Conservation (phyloP, 192 early-diverging fungal species). For the Borealophlyctis nickersoniae region DNA sequence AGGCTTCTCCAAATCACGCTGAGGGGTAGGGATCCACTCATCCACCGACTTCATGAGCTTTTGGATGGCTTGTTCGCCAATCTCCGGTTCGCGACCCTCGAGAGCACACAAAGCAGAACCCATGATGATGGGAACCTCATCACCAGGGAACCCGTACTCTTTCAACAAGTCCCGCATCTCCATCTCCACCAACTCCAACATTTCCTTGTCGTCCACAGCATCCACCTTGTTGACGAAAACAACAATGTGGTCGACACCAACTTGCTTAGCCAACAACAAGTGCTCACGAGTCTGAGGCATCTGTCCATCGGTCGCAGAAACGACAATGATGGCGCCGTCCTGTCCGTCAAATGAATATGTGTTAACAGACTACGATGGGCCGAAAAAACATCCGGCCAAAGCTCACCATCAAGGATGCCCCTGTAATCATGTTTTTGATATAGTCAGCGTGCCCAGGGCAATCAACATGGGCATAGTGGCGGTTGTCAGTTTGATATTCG, state of each 20-base stretch:
- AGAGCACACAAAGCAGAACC: slow-evolving; percentile 95
- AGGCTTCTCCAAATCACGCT: slow-evolving; percentile 94
- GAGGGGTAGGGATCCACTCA: slow-evolving; percentile 83
- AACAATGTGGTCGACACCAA: slow-evolving; percentile 88
- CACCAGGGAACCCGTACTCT: slow-evolving; percentile 92
- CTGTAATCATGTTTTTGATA: slow-evolving; percentile 99
- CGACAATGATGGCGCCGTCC: slow-evolving; percentile 98
- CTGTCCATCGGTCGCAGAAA: slow-evolving; percentile 96
- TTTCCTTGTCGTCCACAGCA: slow-evolving; percentile 92
- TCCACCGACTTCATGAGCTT: slow-evolving; percentile 95
- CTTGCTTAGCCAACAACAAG: slow-evolving; percentile 91
- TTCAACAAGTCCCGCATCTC: slow-evolving; percentile 93
- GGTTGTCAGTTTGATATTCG: slow-evolving; percentile 86
- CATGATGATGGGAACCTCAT: slow-evolving; percentile 84
- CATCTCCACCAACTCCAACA: slow-evolving; percentile 97
- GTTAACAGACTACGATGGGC: background rate
- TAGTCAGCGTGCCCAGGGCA: slow-evolving; percentile 99
- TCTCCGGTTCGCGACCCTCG: slow-evolving; percentile 84
- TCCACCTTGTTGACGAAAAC: slow-evolving; percentile 99
- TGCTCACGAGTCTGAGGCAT: slow-evolving; percentile 99
- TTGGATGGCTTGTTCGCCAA: slow-evolving; percentile 83
- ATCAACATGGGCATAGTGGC: slow-evolving; percentile 96
- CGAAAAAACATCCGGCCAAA: background rate
- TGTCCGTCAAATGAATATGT: slow-evolving; percentile 16
- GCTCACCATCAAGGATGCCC: slow-evolving; percentile 86